Conservation (phyloP, 2,329 filamentous ascomycete species). For the Aspergillus terreus region DNA sequence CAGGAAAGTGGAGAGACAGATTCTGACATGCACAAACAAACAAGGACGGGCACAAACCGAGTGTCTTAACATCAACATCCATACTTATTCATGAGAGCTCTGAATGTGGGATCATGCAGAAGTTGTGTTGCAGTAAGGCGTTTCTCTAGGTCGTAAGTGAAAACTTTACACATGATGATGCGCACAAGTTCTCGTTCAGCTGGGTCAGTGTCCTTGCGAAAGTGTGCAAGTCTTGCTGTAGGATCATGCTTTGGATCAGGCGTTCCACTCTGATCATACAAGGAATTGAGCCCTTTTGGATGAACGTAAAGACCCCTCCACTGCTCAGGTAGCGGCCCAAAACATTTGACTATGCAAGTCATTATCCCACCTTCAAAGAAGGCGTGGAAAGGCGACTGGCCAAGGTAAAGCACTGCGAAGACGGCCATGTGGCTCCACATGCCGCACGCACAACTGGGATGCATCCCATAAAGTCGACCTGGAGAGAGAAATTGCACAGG, state of each 20-base stretch:
- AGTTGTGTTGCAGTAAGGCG: constrained; percentile 23
- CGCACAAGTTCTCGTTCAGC: constrained; percentile 18
- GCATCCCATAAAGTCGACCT: too few species aligned
- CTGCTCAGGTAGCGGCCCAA: constrained; percentile 24
- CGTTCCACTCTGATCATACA: constrained; percentile 23
- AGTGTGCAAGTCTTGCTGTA: constrained; percentile 12
- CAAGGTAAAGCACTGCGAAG: constrained; percentile 24
- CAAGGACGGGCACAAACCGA: not conserved
- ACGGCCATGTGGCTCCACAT: constrained; percentile 32
- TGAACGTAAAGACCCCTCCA: constrained; percentile 20
- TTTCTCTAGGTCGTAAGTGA: constrained; percentile 19
- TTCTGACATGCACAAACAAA: constrained; percentile 1
- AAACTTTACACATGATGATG: constrained; percentile 24
- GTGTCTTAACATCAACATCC: constrained; percentile 17
- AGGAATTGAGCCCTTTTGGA: constrained; percentile 17
- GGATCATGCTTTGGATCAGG: constrained; percentile 7
- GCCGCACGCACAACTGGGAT: not conserved
- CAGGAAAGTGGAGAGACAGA: constrained; percentile 15
- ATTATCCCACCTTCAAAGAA: constrained; percentile 16
- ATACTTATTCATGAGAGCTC: constrained; percentile 26
- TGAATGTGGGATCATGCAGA: constrained; percentile 25
- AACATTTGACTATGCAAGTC: constrained; percentile 13
- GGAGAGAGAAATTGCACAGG: too few species aligned
- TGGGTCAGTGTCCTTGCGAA: constrained; percentile 17
- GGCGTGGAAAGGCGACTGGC: constrained; percentile 14